These are phyloP conservation scores for Botrytis hyacinthi DNA, from an alignment of 2,329 filamentous ascomycete genomes.

Conservation along the genomic window DNA sequence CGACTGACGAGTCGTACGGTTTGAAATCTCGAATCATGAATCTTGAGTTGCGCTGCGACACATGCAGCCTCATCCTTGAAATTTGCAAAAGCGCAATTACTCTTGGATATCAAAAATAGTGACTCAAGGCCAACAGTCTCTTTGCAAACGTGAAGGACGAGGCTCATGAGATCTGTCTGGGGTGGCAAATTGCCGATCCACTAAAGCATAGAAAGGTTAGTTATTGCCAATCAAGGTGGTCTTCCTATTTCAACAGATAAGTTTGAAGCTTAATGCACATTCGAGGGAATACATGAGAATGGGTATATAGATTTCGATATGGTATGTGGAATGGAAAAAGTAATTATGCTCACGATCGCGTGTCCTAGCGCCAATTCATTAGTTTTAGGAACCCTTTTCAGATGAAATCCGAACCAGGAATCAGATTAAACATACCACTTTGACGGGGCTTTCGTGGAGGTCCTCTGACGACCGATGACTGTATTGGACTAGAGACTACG, in stretches of 20 bases:
- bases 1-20: slow-evolving; percentile 83
- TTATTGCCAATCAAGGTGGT: not conserved
- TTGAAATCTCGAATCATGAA: slow-evolving; percentile 89
- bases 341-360: slow-evolving; percentile 53
- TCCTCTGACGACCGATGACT: slow-evolving; percentile 49
- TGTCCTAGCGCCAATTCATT: slow-evolving; percentile 57
- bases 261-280: not conserved
- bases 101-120: slow-evolving; percentile 91
- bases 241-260: not conserved
- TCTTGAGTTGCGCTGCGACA: slow-evolving; percentile 71
- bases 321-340: not conserved
- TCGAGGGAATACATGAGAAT: not conserved
- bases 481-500: slow-evolving; percentile 38
- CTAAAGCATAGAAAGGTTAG: slow-evolving; percentile 9
- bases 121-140: slow-evolving; percentile 76
- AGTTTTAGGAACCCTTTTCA: not conserved
- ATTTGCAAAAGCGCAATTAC: slow-evolving; percentile 96
- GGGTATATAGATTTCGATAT: not conserved
- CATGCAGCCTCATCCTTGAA: slow-evolving; percentile 81
- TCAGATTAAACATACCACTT: slow-evolving; percentile 50
- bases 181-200: slow-evolving; percentile 95
- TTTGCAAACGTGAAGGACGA: slow-evolving; percentile 90
- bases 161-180: slow-evolving; percentile 72
- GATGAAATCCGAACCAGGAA: not conserved
- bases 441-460: slow-evolving; percentile 58